Evolutionary conservation across 2,329 filamentous ascomycete genomes (phyloP).

Genomic region (Ascocoryne sarcoides): DNA sequence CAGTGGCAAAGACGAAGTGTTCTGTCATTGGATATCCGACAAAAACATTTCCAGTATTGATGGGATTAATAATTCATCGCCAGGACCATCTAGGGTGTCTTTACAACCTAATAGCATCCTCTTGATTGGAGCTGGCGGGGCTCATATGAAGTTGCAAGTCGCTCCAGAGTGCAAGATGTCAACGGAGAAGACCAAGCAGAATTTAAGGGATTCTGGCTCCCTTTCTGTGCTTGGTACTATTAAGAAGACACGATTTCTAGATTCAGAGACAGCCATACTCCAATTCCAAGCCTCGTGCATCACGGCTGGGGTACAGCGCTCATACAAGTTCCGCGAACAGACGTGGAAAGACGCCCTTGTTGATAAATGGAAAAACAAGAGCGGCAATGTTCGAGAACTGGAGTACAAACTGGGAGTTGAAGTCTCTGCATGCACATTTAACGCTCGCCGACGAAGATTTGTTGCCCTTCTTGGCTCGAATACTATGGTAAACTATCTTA

Average conservation of each 20-base stretch:
- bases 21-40: constrained; percentile 11
- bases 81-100: too few relatives aligned
- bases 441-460: constrained; percentile 6
- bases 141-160: constrained; percentile 1
- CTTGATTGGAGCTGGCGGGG: constrained; percentile 9
- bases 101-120: constrained; percentile 6
- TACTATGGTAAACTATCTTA: constrained; percentile 9
- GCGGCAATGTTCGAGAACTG: constrained; percentile 1
- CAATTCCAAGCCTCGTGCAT: constrained; percentile 1
- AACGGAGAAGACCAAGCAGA: not conserved
- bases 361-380: constrained; percentile 8
- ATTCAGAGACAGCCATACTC: not conserved
- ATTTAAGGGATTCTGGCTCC: constrained; percentile 3
- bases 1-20: constrained; percentile 6
- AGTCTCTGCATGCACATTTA: constrained; percentile 9
- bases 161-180: constrained; percentile 4
- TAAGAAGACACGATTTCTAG: not conserved
- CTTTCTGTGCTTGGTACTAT: constrained; percentile 6
- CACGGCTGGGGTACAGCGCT: not conserved
- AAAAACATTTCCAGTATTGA: not conserved
- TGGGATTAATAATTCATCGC: not conserved
- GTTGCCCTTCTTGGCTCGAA: constrained; percentile 6
- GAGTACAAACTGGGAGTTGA: constrained; percentile 8
- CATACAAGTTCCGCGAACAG: constrained; percentile 5
- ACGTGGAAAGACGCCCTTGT: constrained; percentile 3